Percentiles rank a stretch among this genome's conserved stretches.
These are phyloP conservation scores for Phlebiopsis gigantea DNA, from an alignment of 768 basidiomycete species.

Conservation along the genomic window DNA sequence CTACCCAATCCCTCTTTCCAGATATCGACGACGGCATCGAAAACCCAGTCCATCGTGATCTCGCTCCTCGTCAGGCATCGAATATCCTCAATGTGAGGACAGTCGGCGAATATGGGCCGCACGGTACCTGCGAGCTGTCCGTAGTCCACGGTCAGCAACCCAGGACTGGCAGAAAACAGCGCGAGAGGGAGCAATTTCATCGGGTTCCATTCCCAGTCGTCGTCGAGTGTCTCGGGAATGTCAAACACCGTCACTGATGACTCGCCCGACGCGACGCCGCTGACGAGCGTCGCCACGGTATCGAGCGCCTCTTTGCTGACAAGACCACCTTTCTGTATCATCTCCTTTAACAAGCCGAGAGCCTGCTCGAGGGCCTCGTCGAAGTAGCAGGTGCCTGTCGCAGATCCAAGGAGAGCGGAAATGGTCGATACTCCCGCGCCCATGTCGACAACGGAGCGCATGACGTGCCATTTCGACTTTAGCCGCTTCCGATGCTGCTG, in stretches of 20 bases:
- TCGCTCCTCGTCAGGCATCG: conserved; percentile 55
- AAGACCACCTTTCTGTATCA: conserved; percentile 51
- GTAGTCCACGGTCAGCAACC: conserved; percentile 51
- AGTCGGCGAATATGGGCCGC: conserved; percentile 47
- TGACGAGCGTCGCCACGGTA: conserved; percentile 29
- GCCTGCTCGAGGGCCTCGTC: conserved; percentile 28
- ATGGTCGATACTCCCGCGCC: conserved; percentile 53
- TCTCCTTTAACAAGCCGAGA: conserved; percentile 45
- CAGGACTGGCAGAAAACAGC: conserved; percentile 53
- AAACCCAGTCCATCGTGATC: conserved; percentile 46
- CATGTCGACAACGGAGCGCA: conserved; percentile 51
- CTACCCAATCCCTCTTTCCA: conserved; percentile 45
- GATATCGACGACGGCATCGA: conserved; percentile 43
- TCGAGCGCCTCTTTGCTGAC: conserved; percentile 53
- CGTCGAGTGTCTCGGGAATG: neutral
- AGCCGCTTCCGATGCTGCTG: conserved; percentile 15
- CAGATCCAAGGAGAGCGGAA: conserved; percentile 41
- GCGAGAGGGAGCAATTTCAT: conserved; percentile 45
- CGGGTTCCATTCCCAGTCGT: conserved; percentile 37
- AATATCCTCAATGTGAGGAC: conserved; percentile 48
- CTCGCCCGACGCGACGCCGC: neutral
- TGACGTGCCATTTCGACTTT: conserved; percentile 39
- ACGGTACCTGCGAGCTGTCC: conserved; percentile 41
- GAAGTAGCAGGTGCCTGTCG: conserved; percentile 13
- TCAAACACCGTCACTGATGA: neutral